phyloP scores from a whole-genome alignment of 805 yeast genomes.

The Wickerhamiella sergipiensis region DNA sequence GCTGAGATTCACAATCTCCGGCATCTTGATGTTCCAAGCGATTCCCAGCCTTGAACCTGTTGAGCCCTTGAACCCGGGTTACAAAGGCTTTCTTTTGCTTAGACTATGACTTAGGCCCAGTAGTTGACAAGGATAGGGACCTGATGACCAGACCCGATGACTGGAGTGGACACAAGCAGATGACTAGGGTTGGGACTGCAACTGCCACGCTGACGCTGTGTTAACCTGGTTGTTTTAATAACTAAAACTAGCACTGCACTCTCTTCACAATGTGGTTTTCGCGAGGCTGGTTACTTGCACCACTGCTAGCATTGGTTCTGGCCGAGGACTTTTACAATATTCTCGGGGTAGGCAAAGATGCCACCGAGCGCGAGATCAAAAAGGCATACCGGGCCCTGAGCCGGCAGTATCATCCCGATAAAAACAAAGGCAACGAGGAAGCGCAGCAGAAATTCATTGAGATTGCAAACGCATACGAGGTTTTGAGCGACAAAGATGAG shows the following conservation, averaged over 20 bases:
- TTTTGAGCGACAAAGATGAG: slow-evolving; percentile 58
- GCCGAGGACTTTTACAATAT: slow-evolving; percentile 37
- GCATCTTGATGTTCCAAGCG: slow-evolving; percentile 31
- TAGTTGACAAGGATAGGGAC: too few relatives aligned
- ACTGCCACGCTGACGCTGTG: background rate
- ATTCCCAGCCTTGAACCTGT: too few relatives aligned
- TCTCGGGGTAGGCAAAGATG: slow-evolving; percentile 54
- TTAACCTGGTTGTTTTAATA: background rate
- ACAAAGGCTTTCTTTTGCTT: too few relatives aligned
- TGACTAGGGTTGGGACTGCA: background rate
- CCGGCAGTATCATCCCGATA: slow-evolving; percentile 88
- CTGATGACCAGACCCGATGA: too few relatives aligned
- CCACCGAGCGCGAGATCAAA: slow-evolving; percentile 70
- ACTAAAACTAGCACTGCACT: background rate
- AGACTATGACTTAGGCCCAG: too few relatives aligned
- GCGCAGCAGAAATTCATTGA: slow-evolving; percentile 82
- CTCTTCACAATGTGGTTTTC: background rate
- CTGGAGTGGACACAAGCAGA: too few relatives aligned
- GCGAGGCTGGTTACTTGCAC: slow-evolving; percentile 1
- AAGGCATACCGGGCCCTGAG: slow-evolving; percentile 71
- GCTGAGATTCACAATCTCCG: slow-evolving; percentile 60
- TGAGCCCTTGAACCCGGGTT: too few relatives aligned
- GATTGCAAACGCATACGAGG: slow-evolving; percentile 87
- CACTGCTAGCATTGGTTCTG: slow-evolving; percentile 13
- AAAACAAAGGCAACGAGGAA: slow-evolving; percentile 59